Percentiles rank a stretch among this genome's conserved stretches.
These are phyloP conservation scores for Bipolaris cookei DNA, from an alignment of 2,329 filamentous ascomycete genomes.

Conservation along the genomic window DNA sequence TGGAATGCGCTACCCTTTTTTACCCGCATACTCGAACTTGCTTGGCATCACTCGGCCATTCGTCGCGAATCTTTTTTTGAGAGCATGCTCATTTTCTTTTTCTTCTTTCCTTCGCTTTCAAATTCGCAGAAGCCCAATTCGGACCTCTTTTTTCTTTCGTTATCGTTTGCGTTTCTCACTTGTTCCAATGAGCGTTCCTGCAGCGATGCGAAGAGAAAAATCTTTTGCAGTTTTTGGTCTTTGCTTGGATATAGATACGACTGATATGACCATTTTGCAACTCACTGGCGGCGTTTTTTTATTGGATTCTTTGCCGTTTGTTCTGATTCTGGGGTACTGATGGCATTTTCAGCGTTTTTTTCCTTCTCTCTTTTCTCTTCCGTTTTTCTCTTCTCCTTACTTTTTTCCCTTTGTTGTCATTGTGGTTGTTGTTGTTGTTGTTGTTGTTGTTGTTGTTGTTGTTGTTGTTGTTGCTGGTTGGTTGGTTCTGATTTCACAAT, in stretches of 20 bases:
- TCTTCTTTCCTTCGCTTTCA: too few species aligned
- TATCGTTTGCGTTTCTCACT: not conserved
- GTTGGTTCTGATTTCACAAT: not conserved
- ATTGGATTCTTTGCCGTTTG: not conserved
- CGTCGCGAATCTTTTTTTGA: not conserved
- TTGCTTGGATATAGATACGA: conserved; percentile 13
- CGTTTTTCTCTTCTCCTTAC: not conserved
- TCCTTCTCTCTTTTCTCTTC: not conserved
- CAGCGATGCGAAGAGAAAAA: not conserved
- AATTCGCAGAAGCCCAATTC: too few species aligned
- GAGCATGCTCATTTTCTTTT: not conserved
- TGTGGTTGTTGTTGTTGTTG: not conserved
- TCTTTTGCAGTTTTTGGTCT: not conserved
- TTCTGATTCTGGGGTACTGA: not conserved
- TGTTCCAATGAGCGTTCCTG: not conserved
- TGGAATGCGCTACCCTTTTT: not conserved
- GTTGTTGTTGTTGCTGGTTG: not conserved
- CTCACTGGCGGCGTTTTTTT: conserved; percentile 1
- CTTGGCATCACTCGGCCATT: not conserved
- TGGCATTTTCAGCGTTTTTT: not conserved
- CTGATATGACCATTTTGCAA: not conserved
- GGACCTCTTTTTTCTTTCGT: not conserved
- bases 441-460: not conserved
- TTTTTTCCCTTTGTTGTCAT: not conserved
- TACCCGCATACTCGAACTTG: not conserved